These are phyloP conservation scores for Quercus aquifolioides DNA, from an alignment of 306 rosid genomes.

Conservation along the genomic window DNA sequence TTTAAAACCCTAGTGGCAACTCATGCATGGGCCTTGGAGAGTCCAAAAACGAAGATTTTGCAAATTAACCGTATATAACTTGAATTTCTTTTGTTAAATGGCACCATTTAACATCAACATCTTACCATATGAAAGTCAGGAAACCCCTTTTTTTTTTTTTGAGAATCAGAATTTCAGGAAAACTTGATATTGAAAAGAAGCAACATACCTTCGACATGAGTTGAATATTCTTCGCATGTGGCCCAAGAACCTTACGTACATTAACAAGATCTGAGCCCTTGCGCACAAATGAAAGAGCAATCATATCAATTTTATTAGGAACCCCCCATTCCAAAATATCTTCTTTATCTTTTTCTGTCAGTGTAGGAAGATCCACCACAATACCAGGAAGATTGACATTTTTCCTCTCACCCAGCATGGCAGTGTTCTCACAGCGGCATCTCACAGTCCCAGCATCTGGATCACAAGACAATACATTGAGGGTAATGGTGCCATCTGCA, in stretches of 20 bases:
- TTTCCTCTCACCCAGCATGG: constrained; percentile 87
- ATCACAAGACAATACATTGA: constrained; percentile 78
- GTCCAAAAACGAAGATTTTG: not conserved
- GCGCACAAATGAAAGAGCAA: constrained; percentile 96
- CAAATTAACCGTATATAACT: not conserved
- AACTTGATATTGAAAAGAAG: constrained; percentile 12
- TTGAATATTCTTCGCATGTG: constrained; percentile 71
- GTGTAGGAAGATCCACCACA: constrained; percentile 96
- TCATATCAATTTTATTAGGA: constrained; percentile 92
- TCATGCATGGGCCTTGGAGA: not conserved
- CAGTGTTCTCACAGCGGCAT: constrained; percentile 84
- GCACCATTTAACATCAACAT: no score
- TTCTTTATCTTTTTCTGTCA: constrained; percentile 90
- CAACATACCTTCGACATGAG: constrained; percentile 84
- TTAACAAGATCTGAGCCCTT: constrained; percentile 93
- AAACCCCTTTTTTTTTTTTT: not conserved
- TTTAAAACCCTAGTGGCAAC: not conserved
- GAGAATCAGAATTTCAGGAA: not conserved
- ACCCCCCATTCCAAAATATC: constrained; percentile 94
- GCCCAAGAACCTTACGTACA: constrained; percentile 85
- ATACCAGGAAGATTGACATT: constrained; percentile 96
- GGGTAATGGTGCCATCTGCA: constrained; percentile 89
- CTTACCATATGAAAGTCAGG: not conserved
- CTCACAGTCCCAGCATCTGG: constrained; percentile 58
- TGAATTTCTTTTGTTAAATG: no score